A percentile compares a stretch with the other conserved stretches of the same genome.
phyloP scores from a whole-genome alignment of 1,284 basidiomycete genomes.

The Dichomitus squalens region DNA sequence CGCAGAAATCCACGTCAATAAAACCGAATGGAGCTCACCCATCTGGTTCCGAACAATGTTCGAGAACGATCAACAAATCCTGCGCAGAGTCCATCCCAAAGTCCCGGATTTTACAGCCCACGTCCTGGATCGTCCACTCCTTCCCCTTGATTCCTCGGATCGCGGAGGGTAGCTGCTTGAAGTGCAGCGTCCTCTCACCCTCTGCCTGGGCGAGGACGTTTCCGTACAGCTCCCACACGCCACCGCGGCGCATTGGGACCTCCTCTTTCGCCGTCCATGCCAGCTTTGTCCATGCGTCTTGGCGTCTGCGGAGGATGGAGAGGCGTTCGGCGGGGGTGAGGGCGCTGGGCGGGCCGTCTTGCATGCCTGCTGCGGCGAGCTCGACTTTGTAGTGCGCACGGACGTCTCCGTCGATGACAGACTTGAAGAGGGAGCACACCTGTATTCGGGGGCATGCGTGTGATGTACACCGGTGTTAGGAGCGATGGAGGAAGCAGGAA shows the following conservation, averaged over 20 bases:
- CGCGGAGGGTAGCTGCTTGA: conserved; percentile 52
- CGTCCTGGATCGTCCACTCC: conserved; percentile 47
- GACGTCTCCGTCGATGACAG: conserved; percentile 40
- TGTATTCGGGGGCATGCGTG: too few species aligned
- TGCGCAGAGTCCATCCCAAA: conserved; percentile 66
- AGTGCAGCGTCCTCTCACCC: conserved; percentile 37
- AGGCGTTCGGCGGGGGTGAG: conserved; percentile 41
- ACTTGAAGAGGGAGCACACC: conserved; percentile 48
- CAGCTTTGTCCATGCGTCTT: conserved; percentile 49
- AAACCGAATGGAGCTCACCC: conserved; percentile 8
- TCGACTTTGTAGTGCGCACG: conserved; percentile 54
- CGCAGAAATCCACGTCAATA: background rate
- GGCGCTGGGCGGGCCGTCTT: conserved; percentile 40
- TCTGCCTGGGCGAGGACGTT: conserved; percentile 55
- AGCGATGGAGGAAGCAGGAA: background rate
- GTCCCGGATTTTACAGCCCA: conserved; percentile 50
- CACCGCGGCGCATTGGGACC: conserved; percentile 39
- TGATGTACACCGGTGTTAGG: too few species aligned
- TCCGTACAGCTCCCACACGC: conserved; percentile 59
- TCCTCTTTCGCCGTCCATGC: conserved; percentile 39
- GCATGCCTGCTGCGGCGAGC: conserved; percentile 51
- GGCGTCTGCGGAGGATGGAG: conserved; percentile 43
- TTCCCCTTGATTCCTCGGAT: conserved; percentile 47
- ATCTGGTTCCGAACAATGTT: conserved; percentile 39
- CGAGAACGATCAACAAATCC: conserved; percentile 57